Conservation (phyloP, 176 grass and related monocot species). For the Avena eriantha region DNA sequence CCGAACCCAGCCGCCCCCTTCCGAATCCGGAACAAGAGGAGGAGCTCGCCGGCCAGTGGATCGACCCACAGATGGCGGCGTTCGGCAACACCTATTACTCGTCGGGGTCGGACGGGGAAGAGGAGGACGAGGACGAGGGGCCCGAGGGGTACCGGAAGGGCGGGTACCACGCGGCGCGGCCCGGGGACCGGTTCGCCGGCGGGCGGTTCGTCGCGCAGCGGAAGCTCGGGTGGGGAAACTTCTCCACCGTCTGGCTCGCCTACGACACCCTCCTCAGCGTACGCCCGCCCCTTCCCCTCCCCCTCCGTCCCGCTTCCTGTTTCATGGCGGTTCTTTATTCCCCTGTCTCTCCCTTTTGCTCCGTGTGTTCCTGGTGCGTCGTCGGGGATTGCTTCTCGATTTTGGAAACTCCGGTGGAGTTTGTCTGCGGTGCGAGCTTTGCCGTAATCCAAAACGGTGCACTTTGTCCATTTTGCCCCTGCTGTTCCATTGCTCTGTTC, state of each 20-base stretch:
- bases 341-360: not conserved
- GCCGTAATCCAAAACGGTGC: slow-evolving; percentile 14
- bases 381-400: slow-evolving; percentile 1
- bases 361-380: slow-evolving; percentile 29
- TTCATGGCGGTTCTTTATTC: not conserved
- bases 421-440: not conserved
- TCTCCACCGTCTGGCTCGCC: slow-evolving; percentile 98
- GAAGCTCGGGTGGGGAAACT: slow-evolving; percentile 96
- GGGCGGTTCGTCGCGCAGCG: slow-evolving; percentile 85
- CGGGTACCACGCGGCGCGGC: slow-evolving; percentile 82
- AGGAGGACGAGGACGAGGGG: slow-evolving; percentile 81
- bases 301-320: not conserved
- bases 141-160: slow-evolving; percentile 86
- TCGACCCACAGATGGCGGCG: slow-evolving; percentile 19
- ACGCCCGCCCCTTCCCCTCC: not conserved
- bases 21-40: not conserved
- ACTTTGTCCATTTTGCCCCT: slow-evolving; percentile 33
- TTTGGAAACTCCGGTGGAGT: slow-evolving; percentile 6
- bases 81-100: slow-evolving; percentile 44
- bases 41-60: not conserved
- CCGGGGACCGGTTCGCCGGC: slow-evolving; percentile 80
- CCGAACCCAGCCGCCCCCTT: not conserved
- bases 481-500: slow-evolving; percentile 34
- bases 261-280: slow-evolving; percentile 83
- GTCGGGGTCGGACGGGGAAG: slow-evolving; percentile 57